Base-by-base conservation (phyloP, 1,139 yeast species). In the Geotrichum cucujoidarum region DNA sequence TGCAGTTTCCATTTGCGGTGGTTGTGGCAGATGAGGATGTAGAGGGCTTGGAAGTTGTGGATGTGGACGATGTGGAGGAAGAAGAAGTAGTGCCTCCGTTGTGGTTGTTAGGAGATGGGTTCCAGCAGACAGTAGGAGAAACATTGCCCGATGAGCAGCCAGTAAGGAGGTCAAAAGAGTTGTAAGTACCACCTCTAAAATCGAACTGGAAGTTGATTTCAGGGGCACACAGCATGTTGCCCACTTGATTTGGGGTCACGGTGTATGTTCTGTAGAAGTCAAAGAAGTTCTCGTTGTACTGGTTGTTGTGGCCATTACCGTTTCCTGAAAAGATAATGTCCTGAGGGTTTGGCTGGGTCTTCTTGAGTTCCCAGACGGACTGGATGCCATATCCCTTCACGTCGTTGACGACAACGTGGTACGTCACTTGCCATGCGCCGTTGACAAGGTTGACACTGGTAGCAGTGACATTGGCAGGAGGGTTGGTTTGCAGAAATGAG, bases 71-170 rank as follows among this genome's bases (percentile, higher is more conserved):
- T 4, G 40, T 16, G 30, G 20, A 5, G 16, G 48, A 8, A 6
- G 40, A 38, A 14, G 49, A 31, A 6, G 40, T 16, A 18, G 40
- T 14, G 6, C 17, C 4, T 4, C 31, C 11, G 11, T 10, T 8
- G 13, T 13, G 18, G 33, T 31, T 40, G 24, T 35, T 45, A n/a
- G 17, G 8, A 13, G 22, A 16, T 11, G 53, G 40, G 20, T 30
- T 31, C 53, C 53, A 51, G 36, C 53, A 51, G 50, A 49, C 41
- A 25, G 36, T 37, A 18, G 53, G 52, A 24, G 50, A 45, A n/a
- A 40, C 40, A 43, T 40, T 35, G 17, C 40, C 33, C 21, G 32
- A 24, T 16, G 45, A 46, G 22, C 53, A 51, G 7, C 53, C 53
- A 33, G 53, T 45, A 24, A 35, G 37, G 40, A 32, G 38, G 30